phyloP scores from a whole-genome alignment of 805 yeast genomes.

The Cyberlindnera galapagoensis region DNA sequence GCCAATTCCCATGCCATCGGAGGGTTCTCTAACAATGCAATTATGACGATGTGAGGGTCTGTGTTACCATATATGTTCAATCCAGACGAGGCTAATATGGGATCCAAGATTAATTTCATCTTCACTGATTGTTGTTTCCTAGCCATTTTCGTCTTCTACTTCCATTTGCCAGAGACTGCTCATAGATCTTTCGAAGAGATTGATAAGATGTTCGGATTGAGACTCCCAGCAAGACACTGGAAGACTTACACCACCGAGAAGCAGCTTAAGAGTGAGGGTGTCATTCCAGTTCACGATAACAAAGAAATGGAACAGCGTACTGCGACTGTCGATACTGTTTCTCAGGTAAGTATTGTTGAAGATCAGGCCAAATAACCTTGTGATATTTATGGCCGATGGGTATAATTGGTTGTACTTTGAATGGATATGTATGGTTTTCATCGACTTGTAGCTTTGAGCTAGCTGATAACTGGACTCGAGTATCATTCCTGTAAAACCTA shows the following conservation, averaged over 20 bases:
- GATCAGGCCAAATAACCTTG: too few species aligned
- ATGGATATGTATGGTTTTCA: too few species aligned
- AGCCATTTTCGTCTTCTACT: slow-evolving; percentile 34
- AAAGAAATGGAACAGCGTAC: too few species aligned
- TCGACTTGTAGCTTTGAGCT: too few species aligned
- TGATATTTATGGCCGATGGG: too few species aligned
- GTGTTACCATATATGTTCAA: slow-evolving; percentile 41
- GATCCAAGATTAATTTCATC: slow-evolving; percentile 37
- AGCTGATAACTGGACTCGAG: too few species aligned
- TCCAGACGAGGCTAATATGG: slow-evolving; percentile 33
- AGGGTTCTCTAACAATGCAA: slow-evolving; percentile 24
- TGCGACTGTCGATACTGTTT: too few species aligned
- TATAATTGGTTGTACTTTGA: too few species aligned
- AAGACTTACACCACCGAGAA: slow-evolving; percentile 6
- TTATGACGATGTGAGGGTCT: slow-evolving; percentile 29
- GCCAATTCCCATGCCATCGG: slow-evolving; percentile 33
- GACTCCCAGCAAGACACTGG: slow-evolving; percentile 26
- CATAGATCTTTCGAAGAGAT: slow-evolving; percentile 50
- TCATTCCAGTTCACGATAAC: too few species aligned
- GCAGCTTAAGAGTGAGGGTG: slow-evolving; percentile 3
- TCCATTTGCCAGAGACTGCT: slow-evolving; percentile 48
- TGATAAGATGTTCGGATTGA: slow-evolving; percentile 39
- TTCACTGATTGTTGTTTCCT: slow-evolving; percentile 31
- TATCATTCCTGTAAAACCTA: too few species aligned
- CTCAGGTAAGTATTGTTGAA: too few species aligned